Conservation (phyloP, 768 basidiomycete species). For the Rhizopogon roseolus region DNA sequence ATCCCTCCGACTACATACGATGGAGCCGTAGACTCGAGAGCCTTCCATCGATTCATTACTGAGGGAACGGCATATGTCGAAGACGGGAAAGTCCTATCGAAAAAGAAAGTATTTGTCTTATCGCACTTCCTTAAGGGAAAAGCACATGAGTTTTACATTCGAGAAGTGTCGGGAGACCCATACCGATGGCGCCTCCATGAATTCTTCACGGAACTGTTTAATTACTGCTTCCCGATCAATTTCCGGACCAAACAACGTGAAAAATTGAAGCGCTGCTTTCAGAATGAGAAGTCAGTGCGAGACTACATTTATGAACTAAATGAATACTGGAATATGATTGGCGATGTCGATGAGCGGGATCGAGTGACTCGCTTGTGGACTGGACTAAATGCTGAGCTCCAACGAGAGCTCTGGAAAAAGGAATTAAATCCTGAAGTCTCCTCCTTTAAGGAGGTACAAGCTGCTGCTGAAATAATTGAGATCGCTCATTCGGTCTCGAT, state of each 20-base stretch:
- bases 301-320: constrained; percentile 32
- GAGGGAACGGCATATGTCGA: constrained; percentile 18
- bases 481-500: too few relatives aligned
- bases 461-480: constrained; percentile 16
- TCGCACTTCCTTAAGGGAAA: constrained; percentile 19
- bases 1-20: constrained; percentile 21
- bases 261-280: too few relatives aligned
- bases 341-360: constrained; percentile 17
- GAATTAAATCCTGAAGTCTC: constrained; percentile 23
- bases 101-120: constrained; percentile 16
- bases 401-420: constrained; percentile 18
- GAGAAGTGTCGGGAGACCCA: constrained; percentile 18
- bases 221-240: constrained; percentile 31
- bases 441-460: constrained; percentile 20
- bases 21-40: constrained; percentile 16
- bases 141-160: constrained; percentile 22
- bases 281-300: constrained; percentile 17
- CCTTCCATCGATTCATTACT: constrained; percentile 23
- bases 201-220: constrained; percentile 30
- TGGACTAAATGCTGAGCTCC: constrained; percentile 12
- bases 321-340: constrained; percentile 14
- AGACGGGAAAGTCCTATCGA: constrained; percentile 10
- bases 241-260: constrained; percentile 1
- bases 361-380: constrained; percentile 31
- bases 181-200: constrained; percentile 21